Evolutionary conservation across 1,139 yeast species (phyloP).

Genomic region (Suhomyces chickasaworum): DNA sequence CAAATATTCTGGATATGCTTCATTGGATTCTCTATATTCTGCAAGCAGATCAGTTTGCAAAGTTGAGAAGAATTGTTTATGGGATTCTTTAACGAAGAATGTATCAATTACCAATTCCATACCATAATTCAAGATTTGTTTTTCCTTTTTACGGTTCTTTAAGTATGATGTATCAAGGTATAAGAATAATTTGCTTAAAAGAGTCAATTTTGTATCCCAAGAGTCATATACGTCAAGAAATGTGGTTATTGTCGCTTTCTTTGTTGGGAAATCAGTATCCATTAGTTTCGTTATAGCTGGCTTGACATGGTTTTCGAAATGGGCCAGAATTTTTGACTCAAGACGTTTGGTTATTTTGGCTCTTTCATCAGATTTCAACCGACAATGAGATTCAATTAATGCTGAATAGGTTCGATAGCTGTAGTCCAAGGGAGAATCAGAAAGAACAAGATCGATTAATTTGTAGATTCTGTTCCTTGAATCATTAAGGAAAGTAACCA

Average conservation of each 20-base stretch:
- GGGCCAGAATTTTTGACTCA: slow-evolving; percentile 22
- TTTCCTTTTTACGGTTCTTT: slow-evolving; percentile 32
- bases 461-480: slow-evolving; percentile 12
- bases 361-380: slow-evolving; percentile 36
- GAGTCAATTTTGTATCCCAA: slow-evolving; percentile 31
- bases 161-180: slow-evolving; percentile 41
- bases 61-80: not conserved
- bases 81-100: slow-evolving; percentile 16
- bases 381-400: slow-evolving; percentile 38
- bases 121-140: slow-evolving; percentile 32
- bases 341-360: slow-evolving; percentile 28
- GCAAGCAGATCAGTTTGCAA: slow-evolving; percentile 1
- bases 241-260: not conserved
- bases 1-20: slow-evolving; percentile 12
- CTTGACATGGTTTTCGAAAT: slow-evolving; percentile 14
- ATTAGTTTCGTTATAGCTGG: not conserved
- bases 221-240: slow-evolving; percentile 20
- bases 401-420: slow-evolving; percentile 33
- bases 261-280: not conserved
- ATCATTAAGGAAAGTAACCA: slow-evolving; percentile 11
- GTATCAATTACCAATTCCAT: slow-evolving; percentile 22
- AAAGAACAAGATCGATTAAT: slow-evolving; percentile 27
- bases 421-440: slow-evolving; percentile 19
- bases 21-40: slow-evolving; percentile 2
- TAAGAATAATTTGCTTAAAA: slow-evolving; percentile 34